Percentiles rank a stretch among this genome's conserved stretches.
Conservation (phyloP, 495 filamentous ascomycete species). For the Annulohypoxylon bovei region DNA sequence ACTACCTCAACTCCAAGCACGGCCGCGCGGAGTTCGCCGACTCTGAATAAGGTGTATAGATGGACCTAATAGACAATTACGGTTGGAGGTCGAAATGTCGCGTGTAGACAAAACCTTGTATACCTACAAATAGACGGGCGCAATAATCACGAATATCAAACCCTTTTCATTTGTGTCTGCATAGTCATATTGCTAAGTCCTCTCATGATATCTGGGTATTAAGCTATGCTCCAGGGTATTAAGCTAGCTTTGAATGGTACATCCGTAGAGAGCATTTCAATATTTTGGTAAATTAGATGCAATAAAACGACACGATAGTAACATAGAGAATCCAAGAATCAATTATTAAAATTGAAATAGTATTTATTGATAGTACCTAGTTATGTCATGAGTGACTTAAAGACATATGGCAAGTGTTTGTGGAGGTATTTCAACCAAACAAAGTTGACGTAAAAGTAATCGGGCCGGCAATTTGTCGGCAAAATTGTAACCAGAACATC, state of each 20-base stretch:
- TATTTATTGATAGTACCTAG: neutral
- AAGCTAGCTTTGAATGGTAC: neutral
- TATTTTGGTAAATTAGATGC: neutral
- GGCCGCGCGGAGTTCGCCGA: conserved; percentile 71
- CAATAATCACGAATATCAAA: conserved; percentile 25
- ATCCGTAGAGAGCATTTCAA: neutral
- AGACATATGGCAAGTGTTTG: neutral
- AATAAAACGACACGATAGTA: neutral
- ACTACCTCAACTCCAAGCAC: conserved; percentile 91
- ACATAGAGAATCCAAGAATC: neutral
- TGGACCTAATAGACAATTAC: conserved; percentile 18
- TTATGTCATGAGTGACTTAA: neutral
- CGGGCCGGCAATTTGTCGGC: conserved; percentile 42
- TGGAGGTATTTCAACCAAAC: conserved; percentile 16
- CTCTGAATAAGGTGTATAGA: conserved; percentile 49
- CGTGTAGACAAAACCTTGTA: conserved; percentile 46
- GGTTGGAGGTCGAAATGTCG: conserved; percentile 14
- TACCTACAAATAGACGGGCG: conserved; percentile 44
- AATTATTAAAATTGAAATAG: neutral
- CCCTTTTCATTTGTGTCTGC: conserved; percentile 13
- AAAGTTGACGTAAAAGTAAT: conserved; percentile 39
- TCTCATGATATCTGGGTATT: neutral
- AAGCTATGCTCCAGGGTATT: neutral
- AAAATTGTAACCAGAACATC: conserved; percentile 12
- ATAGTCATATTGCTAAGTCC: neutral